Conservation (phyloP, 768 basidiomycete genomes). For the Kwoniella bestiolae region DNA sequence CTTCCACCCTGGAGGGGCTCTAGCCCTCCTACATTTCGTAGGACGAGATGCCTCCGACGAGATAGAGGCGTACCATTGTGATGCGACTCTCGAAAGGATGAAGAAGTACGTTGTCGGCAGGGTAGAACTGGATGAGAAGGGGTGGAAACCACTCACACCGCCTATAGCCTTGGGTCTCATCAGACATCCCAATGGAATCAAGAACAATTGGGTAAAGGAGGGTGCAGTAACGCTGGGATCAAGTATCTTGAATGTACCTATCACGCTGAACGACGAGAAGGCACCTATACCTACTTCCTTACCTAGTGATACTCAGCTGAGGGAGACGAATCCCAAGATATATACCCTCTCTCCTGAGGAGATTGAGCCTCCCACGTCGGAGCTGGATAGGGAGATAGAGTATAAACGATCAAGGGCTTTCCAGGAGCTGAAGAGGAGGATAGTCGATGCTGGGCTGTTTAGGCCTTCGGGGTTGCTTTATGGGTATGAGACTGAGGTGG, state of each 20-base stretch:
- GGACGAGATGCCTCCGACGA: constrained; percentile 95
- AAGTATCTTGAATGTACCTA: constrained; percentile 10
- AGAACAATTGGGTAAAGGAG: constrained; percentile 52
- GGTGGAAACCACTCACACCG: constrained; percentile 68
- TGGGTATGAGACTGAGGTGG: constrained; percentile 86
- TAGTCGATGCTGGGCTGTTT: constrained; percentile 82
- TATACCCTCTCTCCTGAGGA: constrained; percentile 32
- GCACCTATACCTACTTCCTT: constrained; percentile 4
- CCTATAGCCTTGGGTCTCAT: constrained; percentile 77
- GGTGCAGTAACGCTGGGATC: constrained; percentile 40
- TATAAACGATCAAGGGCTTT: constrained; percentile 64
- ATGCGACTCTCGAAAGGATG: constrained; percentile 64
- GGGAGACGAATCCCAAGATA: constrained; percentile 7
- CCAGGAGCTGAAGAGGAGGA: constrained; percentile 72
- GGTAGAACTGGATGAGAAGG: constrained; percentile 60
- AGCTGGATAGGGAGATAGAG: constrained; percentile 41
- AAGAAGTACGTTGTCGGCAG: constrained; percentile 71
- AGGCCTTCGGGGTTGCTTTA: constrained; percentile 67
- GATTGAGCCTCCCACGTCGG: constrained; percentile 49
- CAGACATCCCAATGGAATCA: constrained; percentile 40
- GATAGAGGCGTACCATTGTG: constrained; percentile 85
- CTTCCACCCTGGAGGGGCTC: constrained; percentile 84
- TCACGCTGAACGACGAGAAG: constrained; percentile 4
- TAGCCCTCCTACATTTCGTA: constrained; percentile 90
- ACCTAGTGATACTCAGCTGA: background rate